Evolutionary conservation across 163 green algal genomes (phyloP).

Genomic region (Volvox carteri): DNA sequence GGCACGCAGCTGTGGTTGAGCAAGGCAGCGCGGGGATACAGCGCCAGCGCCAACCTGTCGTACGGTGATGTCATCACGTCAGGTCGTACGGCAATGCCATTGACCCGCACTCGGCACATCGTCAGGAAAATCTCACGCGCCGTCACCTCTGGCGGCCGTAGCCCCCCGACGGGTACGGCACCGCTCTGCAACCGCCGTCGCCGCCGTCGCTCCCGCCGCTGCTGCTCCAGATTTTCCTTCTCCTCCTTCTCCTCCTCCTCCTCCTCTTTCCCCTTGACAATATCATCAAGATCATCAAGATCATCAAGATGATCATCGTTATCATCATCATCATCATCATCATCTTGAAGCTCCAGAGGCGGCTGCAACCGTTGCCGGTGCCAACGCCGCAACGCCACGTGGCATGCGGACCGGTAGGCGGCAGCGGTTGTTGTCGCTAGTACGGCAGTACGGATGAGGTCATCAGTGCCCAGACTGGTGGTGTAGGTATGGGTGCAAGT

Average conservation of each 20-base stretch:
- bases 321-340: neutral
- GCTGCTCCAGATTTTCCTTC: too few relatives aligned
- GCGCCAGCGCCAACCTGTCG: constrained; percentile 61
- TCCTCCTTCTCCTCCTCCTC: constrained; percentile 1
- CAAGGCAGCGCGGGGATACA: constrained; percentile 66
- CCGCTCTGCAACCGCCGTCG: constrained; percentile 11
- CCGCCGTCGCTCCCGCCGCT: neutral
- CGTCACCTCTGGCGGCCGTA: constrained; percentile 10
- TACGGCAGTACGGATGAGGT: constrained; percentile 8
- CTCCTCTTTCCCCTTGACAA: neutral
- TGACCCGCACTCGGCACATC: constrained; percentile 43
- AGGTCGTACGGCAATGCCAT: constrained; percentile 59
- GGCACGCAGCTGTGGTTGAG: constrained; percentile 76
- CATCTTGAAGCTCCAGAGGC: too few relatives aligned
- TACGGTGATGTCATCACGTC: neutral
- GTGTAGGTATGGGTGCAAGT: too few relatives aligned
- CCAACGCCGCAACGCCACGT: constrained; percentile 25
- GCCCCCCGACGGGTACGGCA: neutral
- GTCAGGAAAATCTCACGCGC: constrained; percentile 10
- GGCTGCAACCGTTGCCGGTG: neutral
- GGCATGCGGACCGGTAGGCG: constrained; percentile 36
- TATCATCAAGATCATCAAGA: too few relatives aligned
- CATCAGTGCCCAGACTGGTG: neutral
- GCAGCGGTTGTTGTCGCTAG: constrained; percentile 16
- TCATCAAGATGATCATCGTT: too few relatives aligned